A percentile compares a stretch with the other conserved stretches of the same genome.
Conservation (phyloP, 495 filamentous ascomycete genomes). For the Penicillium salamii region DNA sequence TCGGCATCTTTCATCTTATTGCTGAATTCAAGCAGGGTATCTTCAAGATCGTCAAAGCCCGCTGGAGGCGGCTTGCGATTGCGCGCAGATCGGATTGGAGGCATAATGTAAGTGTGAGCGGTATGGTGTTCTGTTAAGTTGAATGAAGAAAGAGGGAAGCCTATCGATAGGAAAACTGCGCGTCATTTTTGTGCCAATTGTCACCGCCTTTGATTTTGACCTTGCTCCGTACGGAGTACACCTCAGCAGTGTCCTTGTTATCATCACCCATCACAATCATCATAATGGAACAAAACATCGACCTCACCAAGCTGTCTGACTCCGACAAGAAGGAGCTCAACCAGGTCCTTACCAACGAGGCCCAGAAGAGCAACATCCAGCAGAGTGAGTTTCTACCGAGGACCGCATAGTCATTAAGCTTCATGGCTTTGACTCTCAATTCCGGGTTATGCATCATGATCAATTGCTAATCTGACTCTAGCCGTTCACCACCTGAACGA, state of each 20-base stretch:
- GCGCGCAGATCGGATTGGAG: slow-evolving; percentile 71
- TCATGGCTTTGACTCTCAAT: not conserved
- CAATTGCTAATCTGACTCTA: slow-evolving; percentile 26
- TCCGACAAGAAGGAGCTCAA: slow-evolving; percentile 85
- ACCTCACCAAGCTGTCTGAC: slow-evolving; percentile 72
- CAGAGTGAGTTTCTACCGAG: slow-evolving; percentile 55
- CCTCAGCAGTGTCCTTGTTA: too few relatives aligned
- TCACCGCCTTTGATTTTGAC: slow-evolving; percentile 32
- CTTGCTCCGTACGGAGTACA: not conserved
- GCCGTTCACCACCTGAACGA: slow-evolving; percentile 82
- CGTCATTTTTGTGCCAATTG: slow-evolving; percentile 33
- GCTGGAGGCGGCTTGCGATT: slow-evolving; percentile 89
- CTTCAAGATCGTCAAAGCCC: slow-evolving; percentile 95
- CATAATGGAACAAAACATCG: slow-evolving; percentile 46
- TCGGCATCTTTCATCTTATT: slow-evolving; percentile 99
- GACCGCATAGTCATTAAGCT: not conserved
- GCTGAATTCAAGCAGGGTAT: slow-evolving; percentile 89
- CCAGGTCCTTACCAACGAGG: slow-evolving; percentile 74
- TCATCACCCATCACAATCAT: not conserved
- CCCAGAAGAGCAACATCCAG: slow-evolving; percentile 77
- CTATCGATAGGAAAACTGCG: slow-evolving; percentile 12
- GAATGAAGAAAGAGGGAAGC: slow-evolving; percentile 7
- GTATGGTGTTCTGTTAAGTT: not conserved
- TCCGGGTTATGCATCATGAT: not conserved
- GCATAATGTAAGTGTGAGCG: slow-evolving; percentile 55